These are phyloP conservation scores for Boechera retrofracta DNA, from an alignment of 345 rosid genomes.

Conservation along the genomic window DNA sequence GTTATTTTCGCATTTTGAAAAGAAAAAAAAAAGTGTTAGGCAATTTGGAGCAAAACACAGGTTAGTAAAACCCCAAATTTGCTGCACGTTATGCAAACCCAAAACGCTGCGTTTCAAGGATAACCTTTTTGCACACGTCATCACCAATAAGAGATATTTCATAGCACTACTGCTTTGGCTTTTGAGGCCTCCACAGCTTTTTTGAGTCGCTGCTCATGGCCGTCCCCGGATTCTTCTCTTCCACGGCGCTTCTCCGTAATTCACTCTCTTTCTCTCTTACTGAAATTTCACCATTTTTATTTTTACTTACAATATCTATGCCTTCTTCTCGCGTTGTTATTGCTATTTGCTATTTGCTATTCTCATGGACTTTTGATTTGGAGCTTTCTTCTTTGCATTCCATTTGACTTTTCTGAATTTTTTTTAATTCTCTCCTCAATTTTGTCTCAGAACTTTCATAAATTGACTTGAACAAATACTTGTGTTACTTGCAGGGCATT, in stretches of 20 bases:
- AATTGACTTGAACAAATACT: neutral
- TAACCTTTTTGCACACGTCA: conserved; percentile 26
- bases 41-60: no score
- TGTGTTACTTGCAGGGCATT: conserved; percentile 51
- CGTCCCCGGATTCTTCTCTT: conserved; percentile 61
- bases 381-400: neutral
- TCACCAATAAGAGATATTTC: conserved; percentile 10
- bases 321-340: no score
- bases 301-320: no score
- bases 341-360: neutral
- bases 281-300: no score
- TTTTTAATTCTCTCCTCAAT: neutral
- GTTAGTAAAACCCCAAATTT: no score
- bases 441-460: neutral
- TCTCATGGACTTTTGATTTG: neutral
- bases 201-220: conserved; percentile 61
- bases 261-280: neutral
- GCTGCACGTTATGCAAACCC: no score
- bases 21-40: no score
- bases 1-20: no score
- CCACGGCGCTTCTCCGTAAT: conserved; percentile 58
- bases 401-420: no score
- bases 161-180: neutral
- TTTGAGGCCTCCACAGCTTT: conserved; percentile 22
- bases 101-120: neutral